Evolutionary conservation across 83 land plant genomes (phyloP).

Genomic region (Picea abies): DNA sequence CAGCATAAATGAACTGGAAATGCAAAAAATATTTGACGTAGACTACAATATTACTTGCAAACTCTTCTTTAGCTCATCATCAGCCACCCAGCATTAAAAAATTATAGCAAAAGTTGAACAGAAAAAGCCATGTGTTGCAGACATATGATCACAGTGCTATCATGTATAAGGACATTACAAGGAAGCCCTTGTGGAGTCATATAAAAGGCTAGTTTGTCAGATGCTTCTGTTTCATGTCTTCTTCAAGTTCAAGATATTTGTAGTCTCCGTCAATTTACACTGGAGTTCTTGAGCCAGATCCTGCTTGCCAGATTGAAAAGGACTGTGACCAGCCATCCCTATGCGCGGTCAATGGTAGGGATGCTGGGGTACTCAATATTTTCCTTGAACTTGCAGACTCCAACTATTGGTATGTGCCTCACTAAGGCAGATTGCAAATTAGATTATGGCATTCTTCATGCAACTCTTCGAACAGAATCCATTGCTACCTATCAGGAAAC

Average conservation of each 20-base stretch:
- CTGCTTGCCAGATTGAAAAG: constrained; percentile 16
- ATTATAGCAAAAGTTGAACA: background rate
- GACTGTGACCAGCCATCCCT: too few species aligned
- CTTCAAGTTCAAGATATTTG: background rate
- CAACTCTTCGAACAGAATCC: too few species aligned
- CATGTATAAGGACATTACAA: background rate
- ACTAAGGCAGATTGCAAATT: too few species aligned
- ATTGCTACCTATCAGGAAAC: too few species aligned
- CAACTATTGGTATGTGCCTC: too few species aligned
- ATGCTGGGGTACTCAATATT: too few species aligned
- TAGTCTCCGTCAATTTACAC: background rate
- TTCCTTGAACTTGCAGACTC: too few species aligned
- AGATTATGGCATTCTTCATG: too few species aligned
- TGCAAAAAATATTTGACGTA: too few species aligned
- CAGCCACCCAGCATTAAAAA: background rate
- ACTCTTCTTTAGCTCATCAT: background rate
- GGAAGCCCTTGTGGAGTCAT: constrained; percentile 4
- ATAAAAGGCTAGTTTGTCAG: background rate
- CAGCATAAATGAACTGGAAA: background rate
- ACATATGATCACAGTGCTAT: background rate
- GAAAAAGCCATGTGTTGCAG: background rate
- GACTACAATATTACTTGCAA: background rate
- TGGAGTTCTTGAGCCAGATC: constrained; percentile 27
- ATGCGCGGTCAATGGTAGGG: too few species aligned
- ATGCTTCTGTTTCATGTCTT: background rate